Evolutionary conservation across 1,284 basidiomycete genomes (phyloP), one percentile per base, ranked within the genome.

Genomic region (Puccinia horiana): DNA sequence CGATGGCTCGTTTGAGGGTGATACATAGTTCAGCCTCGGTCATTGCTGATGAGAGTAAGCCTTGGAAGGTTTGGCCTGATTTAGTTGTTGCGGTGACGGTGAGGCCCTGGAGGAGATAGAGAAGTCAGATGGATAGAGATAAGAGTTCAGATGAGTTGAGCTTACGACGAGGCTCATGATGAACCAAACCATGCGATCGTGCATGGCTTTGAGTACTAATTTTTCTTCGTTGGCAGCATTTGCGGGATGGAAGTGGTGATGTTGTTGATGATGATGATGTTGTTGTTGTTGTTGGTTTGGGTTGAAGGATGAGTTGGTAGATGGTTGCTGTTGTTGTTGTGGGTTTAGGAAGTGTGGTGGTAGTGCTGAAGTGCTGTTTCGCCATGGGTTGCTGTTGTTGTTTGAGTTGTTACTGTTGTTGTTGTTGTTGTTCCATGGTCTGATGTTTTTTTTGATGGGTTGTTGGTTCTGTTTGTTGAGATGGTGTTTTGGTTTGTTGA

Each of bases 1-100:
- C 92, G 87, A 91, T 92, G 85, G 90, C 91, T 86, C 93, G 91
- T 85, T 91, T 91, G 82, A 94, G 90, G 16, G 91, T 91, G 78
- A 93, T 90, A 75, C 93, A 84, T 81, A 85, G 90, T 86, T 93
- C 92, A 75, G 91, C 91, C 84, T 93, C 92, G 37, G 86, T 88
- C 81, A 86, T 88, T 29, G 92, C 92, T 23, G 91, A 91, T 3
- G 86, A 87, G 83, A 94, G 88, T 83, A 91, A 90, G 80, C 92
- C 93, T 85, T 93, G 91, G 85, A 91, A 91, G 83, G 91, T 92
- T 84, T 90, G 89, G 54, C 89, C 88, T 12, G 91, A 90, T 89
- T 92, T 93, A 74, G 92, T 92, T 23, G 88, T 87, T 79, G 93
- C 89, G 32, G 92, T 91, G 84, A 93, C 89, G 44, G 92, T 92